A percentile compares a stretch with the other conserved stretches of the same genome.
Evolutionary conservation across 441 rosid species (phyloP).

Genomic region (Pelargonium exstipulatum): DNA sequence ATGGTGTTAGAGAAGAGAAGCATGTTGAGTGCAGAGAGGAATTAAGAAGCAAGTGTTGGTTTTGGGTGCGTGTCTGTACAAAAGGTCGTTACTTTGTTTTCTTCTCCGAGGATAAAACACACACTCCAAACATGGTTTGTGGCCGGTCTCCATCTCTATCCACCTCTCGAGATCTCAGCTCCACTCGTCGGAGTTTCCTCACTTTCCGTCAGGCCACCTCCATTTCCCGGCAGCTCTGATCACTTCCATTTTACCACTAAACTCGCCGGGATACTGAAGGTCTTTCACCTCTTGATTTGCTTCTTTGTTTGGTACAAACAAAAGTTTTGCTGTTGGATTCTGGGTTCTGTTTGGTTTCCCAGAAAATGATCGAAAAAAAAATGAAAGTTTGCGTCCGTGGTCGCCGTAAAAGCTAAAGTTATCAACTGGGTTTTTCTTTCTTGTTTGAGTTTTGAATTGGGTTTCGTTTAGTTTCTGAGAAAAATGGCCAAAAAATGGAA

Average conservation of each 20-base stretch:
- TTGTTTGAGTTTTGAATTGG: not conserved
- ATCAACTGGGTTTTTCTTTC: not conserved
- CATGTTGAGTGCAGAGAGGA: no score
- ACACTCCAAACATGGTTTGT: slow-evolving; percentile 27
- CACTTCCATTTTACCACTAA: not conserved
- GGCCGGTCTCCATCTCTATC: slow-evolving; percentile 14
- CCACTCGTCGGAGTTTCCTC: slow-evolving; percentile 21
- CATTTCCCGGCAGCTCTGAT: not conserved
- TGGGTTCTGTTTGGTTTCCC: slow-evolving; percentile 15
- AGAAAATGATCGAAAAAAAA: slow-evolving; percentile 8
- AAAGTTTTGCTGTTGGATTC: not conserved
- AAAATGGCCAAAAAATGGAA: not conserved
- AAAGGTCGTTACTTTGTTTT: no score
- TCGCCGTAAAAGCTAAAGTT: slow-evolving; percentile 2
- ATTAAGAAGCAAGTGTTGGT: no score
- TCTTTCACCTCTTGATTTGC: slow-evolving; percentile 8
- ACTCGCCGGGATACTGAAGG: slow-evolving; percentile 15
- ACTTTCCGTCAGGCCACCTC: slow-evolving; percentile 24
- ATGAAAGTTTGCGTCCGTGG: not conserved
- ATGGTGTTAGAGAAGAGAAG: no score
- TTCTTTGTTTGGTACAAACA: slow-evolving; percentile 8
- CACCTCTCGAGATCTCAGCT: slow-evolving; percentile 32
- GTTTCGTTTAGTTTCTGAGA: slow-evolving; percentile 22
- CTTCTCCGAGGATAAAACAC: no score
- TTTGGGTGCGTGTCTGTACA: no score